Base-by-base conservation (phyloP, 1,139 yeast genomes). In the Blastobotrys serpentis region DNA sequence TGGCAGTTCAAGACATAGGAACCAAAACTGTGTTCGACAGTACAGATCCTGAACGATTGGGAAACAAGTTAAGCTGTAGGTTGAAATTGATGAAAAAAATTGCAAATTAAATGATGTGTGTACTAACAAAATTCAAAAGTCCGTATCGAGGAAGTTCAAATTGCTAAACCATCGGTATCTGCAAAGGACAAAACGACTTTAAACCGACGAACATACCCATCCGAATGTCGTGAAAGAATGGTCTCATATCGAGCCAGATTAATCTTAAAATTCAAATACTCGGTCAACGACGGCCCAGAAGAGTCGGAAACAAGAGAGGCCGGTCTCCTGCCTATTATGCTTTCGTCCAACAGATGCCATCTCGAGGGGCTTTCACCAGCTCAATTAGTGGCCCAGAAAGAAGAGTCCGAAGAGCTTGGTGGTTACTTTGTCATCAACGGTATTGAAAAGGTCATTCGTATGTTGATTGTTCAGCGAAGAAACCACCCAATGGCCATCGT, bases 401-500 rank as follows among this genome's bases (percentile, higher is more conserved):
- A 92, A 70, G 98, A 94, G 68, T 78, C 89, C 39, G 98, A 94
- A 66, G 99, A 92, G 67, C 73, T 89, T 54, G 98, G 99, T 54
- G 99, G 98, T 30, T 92, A 92, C 68, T 92, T 94, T 67, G 80
- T 92, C 58, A 92, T 92, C 52, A 92, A 92, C 66, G 99, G 98
- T 74, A 89, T 90, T 60, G 99, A 92, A 69, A 94, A 92, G 70
- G 76, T 92, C 61, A 82, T 92, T 62, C 87, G 98, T 72, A 88
- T 92, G 98, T 80, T 94, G 68, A 89, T 92, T 74, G 97, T 92
- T 17, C 98, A 92, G 72, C 84, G 98, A 70, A 79, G 98, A 69
- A 92, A 94, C 68, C 98, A 89, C 66, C 95, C 98, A 17, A 88
- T 92, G 96, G 98, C 98, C 7, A 82, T 92, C 60, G 84, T 89